A percentile compares a stretch with the other conserved stretches of the same genome.
These are phyloP conservation scores for Amyloporia xantha DNA, from an alignment of 768 basidiomycete genomes.

Conservation along the genomic window DNA sequence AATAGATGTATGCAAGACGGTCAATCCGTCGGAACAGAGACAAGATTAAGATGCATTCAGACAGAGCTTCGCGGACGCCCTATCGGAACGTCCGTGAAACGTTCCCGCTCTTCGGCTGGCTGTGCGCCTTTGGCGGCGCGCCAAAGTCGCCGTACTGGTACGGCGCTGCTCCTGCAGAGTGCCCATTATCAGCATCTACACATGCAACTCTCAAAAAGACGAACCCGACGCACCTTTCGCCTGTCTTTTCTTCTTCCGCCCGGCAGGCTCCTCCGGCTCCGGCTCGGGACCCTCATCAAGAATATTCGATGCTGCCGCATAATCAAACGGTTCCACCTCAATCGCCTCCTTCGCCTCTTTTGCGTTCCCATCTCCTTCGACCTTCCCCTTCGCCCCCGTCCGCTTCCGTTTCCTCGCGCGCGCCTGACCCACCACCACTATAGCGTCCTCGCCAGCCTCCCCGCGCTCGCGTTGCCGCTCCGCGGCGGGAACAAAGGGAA, in stretches of 20 bases:
- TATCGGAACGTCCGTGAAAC: conserved; percentile 26
- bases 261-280: conserved; percentile 17
- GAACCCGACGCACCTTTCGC: conserved; percentile 16
- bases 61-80: too few relatives aligned
- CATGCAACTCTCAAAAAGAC: neutral
- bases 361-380: conserved; percentile 8
- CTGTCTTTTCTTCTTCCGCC: conserved; percentile 43
- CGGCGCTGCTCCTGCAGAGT: conserved; percentile 6
- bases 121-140: conserved; percentile 26
- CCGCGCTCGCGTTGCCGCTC: conserved; percentile 36
- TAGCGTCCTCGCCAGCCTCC: conserved; percentile 47
- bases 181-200: neutral
- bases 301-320: conserved; percentile 33
- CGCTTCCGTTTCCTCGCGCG: conserved; percentile 63
- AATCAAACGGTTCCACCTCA: conserved; percentile 30
- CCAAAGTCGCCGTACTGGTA: conserved; percentile 25
- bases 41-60: too few relatives aligned
- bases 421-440: conserved; percentile 66
- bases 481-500: conserved; percentile 70
- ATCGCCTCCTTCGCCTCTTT: conserved; percentile 13
- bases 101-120: conserved; percentile 29
- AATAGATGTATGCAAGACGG: too few relatives aligned
- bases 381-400: conserved; percentile 23
- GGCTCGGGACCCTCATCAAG: conserved; percentile 31
- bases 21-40: too few relatives aligned